phyloP scores from a whole-genome alignment of 768 basidiomycete genomes.

The Lactarius pseudohatsudake region DNA sequence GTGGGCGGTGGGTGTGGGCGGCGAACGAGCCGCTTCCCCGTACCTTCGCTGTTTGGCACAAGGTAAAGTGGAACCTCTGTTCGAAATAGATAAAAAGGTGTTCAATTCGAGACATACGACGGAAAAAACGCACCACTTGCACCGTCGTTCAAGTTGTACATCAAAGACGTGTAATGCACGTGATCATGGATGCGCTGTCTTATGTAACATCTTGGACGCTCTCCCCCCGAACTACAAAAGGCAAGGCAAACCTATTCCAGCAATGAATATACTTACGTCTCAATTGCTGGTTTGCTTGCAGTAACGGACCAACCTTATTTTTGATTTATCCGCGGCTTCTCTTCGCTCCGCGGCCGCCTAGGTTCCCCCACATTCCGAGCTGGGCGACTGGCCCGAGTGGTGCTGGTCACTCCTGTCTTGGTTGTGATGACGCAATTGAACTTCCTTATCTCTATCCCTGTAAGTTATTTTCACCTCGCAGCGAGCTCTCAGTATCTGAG shows the following conservation, averaged over 20 bases:
- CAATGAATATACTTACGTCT: neutral
- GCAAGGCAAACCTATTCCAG: neutral
- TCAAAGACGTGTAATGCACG: constrained; percentile 2
- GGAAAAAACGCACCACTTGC: constrained; percentile 23
- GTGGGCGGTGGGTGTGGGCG: constrained; percentile 42
- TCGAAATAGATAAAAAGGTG: neutral
- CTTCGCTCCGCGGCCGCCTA: neutral
- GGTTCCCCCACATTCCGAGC: neutral
- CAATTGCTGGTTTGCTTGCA: too few relatives aligned
- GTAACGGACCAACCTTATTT: neutral
- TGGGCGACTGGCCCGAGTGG: constrained; percentile 6
- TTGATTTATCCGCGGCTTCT: neutral
- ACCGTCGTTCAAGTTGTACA: constrained; percentile 27
- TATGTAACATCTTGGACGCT: neutral
- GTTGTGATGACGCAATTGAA: neutral
- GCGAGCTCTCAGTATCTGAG: neutral
- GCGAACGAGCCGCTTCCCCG: constrained; percentile 40
- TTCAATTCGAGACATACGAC: neutral
- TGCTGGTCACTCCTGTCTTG: neutral
- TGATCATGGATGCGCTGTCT: neutral
- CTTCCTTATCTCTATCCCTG: neutral
- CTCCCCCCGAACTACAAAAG: too few relatives aligned
- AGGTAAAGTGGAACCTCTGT: constrained; percentile 35
- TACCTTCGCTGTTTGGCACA: constrained; percentile 41
- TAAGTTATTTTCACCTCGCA: neutral